Percentiles rank a stretch among this genome's conserved stretches.
phyloP scores from a whole-genome alignment of 2,329 filamentous ascomycete genomes.

The Chaetomium globosum region DNA sequence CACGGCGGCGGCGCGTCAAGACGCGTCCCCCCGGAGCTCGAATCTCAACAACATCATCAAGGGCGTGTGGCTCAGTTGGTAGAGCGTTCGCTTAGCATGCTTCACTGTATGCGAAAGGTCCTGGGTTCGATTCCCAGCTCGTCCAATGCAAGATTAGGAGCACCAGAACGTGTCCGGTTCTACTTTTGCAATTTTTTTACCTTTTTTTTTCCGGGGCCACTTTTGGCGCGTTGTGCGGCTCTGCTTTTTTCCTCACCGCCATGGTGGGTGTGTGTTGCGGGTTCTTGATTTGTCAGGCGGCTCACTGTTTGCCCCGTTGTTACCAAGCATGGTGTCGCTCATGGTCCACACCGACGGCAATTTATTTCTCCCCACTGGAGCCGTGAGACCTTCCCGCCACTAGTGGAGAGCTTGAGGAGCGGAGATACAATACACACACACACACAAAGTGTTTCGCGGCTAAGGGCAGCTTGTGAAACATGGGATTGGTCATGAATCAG shows the following conservation, averaged over 20 bases:
- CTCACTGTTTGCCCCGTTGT: neutral
- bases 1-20: neutral
- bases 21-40: neutral
- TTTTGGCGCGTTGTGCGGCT: neutral
- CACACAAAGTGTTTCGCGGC: neutral
- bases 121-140: constrained; percentile 33
- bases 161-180: neutral
- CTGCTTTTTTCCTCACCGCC: neutral
- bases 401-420: constrained; percentile 13
- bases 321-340: constrained; percentile 2
- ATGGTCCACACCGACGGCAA: neutral
- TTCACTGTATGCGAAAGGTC: constrained; percentile 30
- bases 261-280: neutral
- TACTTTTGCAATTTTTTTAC: neutral
- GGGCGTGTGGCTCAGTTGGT: constrained; percentile 35
- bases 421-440: neutral
- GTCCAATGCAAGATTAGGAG: constrained; percentile 15
- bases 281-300: constrained; percentile 21
- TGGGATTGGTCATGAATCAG: neutral
- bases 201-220: no score
- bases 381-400: neutral
- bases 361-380: neutral
- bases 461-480: neutral
- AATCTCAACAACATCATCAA: constrained; percentile 15
- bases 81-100: constrained; percentile 34